phyloP scores from a whole-genome alignment of 1,284 basidiomycete species.

The Cutaneotrichosporon dermatis region DNA sequence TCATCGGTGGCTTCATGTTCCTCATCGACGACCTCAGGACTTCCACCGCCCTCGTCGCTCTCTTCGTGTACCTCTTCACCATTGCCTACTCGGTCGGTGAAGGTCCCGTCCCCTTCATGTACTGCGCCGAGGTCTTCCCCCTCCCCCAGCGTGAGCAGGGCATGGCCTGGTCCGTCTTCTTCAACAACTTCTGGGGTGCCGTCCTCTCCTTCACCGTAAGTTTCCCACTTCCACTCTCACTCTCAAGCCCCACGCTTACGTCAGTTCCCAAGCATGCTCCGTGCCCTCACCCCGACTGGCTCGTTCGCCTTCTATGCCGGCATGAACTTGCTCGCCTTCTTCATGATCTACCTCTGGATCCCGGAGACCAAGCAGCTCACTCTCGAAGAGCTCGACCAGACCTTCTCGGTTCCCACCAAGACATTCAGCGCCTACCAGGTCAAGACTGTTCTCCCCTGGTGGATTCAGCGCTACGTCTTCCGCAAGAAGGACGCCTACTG shows the following conservation, averaged over 20 bases:
- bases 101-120: constrained; percentile 63
- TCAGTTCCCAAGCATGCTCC: constrained; percentile 41
- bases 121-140: constrained; percentile 53
- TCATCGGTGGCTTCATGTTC: constrained; percentile 45
- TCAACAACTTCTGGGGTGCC: constrained; percentile 23
- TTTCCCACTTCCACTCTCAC: too few relatives aligned
- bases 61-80: constrained; percentile 47
- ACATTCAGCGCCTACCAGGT: constrained; percentile 28
- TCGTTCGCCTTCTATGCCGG: constrained; percentile 55
- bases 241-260: too few relatives aligned
- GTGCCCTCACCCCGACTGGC: constrained; percentile 46
- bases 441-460: constrained; percentile 22
- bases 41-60: constrained; percentile 16
- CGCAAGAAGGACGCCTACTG: constrained; percentile 17
- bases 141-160: constrained; percentile 52
- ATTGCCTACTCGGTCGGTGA: constrained; percentile 53
- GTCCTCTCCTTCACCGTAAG: constrained; percentile 59
- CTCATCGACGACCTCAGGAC: constrained; percentile 21
- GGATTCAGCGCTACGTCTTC: constrained; percentile 20
- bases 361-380: constrained; percentile 36
- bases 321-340: constrained; percentile 28
- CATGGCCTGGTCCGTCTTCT: constrained; percentile 52
- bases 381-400: constrained; percentile 41
- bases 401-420: constrained; percentile 34
- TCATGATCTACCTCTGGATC: constrained; percentile 34